Evolutionary conservation across 208 protist species (phyloP).

Genomic region (Trypanosoma melophagium): DNA sequence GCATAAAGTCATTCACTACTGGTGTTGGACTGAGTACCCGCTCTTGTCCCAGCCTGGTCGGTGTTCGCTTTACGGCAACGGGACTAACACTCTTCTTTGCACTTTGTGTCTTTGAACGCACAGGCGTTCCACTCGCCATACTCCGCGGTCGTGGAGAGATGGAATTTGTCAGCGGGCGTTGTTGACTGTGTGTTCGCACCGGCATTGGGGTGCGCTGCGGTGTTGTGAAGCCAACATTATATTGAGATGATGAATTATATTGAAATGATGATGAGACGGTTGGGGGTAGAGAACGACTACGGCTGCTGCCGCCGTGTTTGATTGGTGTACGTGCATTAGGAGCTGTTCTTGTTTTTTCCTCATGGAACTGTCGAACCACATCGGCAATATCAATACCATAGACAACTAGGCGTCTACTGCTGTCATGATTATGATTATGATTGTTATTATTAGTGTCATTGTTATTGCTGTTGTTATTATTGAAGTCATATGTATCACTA

Average conservation of each 20-base stretch:
- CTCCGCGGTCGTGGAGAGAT: background rate
- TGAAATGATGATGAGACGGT: background rate
- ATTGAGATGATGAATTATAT: background rate
- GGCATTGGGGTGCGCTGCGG: background rate
- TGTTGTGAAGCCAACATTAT: background rate
- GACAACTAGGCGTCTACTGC: constrained; percentile 25
- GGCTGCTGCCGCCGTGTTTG: background rate
- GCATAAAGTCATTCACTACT: constrained; percentile 1
- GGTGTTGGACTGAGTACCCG: background rate
- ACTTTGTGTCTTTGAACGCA: background rate
- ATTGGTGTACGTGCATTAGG: background rate
- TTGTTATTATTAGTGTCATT: too few relatives aligned
- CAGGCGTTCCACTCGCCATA: background rate
- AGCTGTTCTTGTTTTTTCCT: too few relatives aligned
- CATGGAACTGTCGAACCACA: constrained; percentile 22
- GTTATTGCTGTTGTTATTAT: background rate
- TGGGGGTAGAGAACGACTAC: background rate
- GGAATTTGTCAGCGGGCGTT: background rate
- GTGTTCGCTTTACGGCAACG: constrained; percentile 7
- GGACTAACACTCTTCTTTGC: constrained; percentile 15
- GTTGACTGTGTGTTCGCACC: background rate
- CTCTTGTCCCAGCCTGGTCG: background rate
- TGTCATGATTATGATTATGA: background rate
- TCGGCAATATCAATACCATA: constrained; percentile 30
- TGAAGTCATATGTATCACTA: too few relatives aligned